Conservation (phyloP, 768 basidiomycete genomes). For the Rhizopogon vulgaris region DNA sequence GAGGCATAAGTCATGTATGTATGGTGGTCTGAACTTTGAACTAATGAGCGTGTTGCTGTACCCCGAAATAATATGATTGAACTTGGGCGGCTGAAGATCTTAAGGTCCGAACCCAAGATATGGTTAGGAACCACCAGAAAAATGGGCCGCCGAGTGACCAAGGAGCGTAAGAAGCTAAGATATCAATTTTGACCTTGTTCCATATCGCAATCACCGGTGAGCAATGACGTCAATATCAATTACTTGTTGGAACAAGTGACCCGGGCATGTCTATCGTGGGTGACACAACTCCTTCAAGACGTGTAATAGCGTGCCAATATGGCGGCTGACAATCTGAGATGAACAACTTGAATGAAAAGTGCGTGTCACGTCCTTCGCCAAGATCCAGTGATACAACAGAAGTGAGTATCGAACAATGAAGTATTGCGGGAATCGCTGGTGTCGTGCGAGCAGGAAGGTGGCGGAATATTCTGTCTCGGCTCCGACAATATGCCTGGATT, state of each 20-base stretch:
- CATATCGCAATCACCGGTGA: not conserved
- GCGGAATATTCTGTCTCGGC: constrained; percentile 3
- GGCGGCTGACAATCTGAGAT: not conserved
- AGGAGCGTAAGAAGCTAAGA: not conserved
- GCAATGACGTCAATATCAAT: not conserved
- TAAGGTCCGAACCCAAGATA: not conserved
- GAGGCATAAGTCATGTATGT: not conserved
- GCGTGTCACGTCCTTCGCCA: not conserved
- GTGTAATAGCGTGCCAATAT: not conserved
- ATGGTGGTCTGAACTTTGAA: not conserved
- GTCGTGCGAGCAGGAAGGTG: not conserved
- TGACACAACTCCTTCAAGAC: not conserved
- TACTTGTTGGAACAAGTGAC: not conserved
- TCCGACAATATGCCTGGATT: constrained; percentile 4
- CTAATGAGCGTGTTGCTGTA: not conserved
- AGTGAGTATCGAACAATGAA: not conserved
- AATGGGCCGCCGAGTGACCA: not conserved
- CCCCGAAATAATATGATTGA: not conserved
- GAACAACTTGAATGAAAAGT: not conserved
- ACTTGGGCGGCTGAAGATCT: not conserved
- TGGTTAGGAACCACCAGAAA: not conserved
- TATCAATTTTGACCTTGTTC: not conserved
- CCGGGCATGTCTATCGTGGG: not conserved
- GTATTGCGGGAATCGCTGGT: not conserved
- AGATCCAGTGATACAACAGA: not conserved